Conservation (phyloP, 108 stramenopile genomes). For the Nitzschia sp. region DNA sequence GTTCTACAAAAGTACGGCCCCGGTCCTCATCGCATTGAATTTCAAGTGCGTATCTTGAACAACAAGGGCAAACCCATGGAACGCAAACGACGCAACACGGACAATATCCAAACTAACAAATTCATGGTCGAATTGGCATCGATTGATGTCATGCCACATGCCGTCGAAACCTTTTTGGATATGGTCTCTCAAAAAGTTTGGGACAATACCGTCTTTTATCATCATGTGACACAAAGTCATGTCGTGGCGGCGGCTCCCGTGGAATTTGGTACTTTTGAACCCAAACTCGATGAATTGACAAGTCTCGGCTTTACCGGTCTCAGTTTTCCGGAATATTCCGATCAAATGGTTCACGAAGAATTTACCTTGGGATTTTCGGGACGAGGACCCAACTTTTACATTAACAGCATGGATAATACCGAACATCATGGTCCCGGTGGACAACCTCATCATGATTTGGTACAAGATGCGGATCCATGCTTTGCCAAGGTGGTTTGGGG, state of each 20-base stretch:
- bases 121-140: conserved; percentile 68
- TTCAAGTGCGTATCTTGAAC: conserved; percentile 26
- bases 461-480: conserved; percentile 87
- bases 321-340: conserved; percentile 75
- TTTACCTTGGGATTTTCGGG: conserved; percentile 84
- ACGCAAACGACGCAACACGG: not conserved
- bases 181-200: conserved; percentile 58
- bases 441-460: conserved; percentile 63
- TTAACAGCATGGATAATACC: conserved; percentile 77
- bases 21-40: conserved; percentile 65
- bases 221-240: conserved; percentile 54
- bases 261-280: conserved; percentile 30
- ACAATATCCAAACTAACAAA: conserved; percentile 5
- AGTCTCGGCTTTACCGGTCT: conserved; percentile 36
- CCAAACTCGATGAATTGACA: conserved; percentile 43
- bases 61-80: conserved; percentile 5
- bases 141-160: conserved; percentile 66
- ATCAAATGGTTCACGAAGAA: conserved; percentile 57
- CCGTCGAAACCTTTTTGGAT: conserved; percentile 74
- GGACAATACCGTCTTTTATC: conserved; percentile 65
- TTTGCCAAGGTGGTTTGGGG: conserved; percentile 74
- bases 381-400: conserved; percentile 82
- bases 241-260: conserved; percentile 61
- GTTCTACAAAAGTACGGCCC: conserved; percentile 54
- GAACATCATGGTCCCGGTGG: conserved; percentile 79